A percentile compares a stretch with the other conserved stretches of the same genome.
Evolutionary conservation across 169 alveolate genomes (phyloP).

Genomic region (Cryptosporidium ubiquitum): DNA sequence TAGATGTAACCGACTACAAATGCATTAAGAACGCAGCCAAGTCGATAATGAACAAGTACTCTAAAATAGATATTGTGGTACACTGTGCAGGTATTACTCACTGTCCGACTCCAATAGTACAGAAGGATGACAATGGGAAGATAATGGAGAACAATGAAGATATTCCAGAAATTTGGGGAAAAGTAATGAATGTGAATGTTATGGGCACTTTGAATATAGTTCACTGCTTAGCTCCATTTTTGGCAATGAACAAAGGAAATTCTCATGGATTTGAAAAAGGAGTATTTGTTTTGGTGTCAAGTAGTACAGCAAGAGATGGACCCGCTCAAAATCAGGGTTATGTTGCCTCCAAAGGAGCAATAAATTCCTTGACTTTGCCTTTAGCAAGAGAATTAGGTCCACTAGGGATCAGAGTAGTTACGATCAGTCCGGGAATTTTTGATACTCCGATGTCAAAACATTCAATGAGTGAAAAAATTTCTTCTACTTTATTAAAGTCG

Average conservation of each 20-base stretch:
- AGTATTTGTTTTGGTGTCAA: conserved; percentile 46
- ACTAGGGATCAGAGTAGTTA: conserved; percentile 83
- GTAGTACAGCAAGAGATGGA: conserved; percentile 68
- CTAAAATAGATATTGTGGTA: conserved; percentile 36
- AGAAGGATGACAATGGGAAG: conserved; percentile 35
- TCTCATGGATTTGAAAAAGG: conserved; percentile 57
- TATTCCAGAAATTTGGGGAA: conserved; percentile 70
- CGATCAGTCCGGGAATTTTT: conserved; percentile 85
- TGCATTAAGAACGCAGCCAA: conserved; percentile 20
- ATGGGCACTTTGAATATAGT: conserved; percentile 41
- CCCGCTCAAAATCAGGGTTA: conserved; percentile 62
- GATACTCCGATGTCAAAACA: conserved; percentile 82
- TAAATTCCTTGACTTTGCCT: conserved; percentile 76
- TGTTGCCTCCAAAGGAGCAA: conserved; percentile 57
- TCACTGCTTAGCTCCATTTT: conserved; percentile 45
- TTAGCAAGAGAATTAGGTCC: conserved; percentile 88
- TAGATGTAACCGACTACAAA: conserved; percentile 22
- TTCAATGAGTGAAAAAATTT: conserved; percentile 74
- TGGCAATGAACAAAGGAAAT: conserved; percentile 33
- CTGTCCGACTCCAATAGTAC: conserved; percentile 65
- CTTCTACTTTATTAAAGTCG: conserved; percentile 74
- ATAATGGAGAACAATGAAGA: conserved; percentile 54
- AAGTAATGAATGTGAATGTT: conserved; percentile 33
- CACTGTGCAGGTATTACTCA: conserved; percentile 73
- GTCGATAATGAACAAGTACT: conserved; percentile 10